These are phyloP conservation scores for Hansenula sp. DNA, from an alignment of 1,139 yeast genomes.

Conservation along the genomic window DNA sequence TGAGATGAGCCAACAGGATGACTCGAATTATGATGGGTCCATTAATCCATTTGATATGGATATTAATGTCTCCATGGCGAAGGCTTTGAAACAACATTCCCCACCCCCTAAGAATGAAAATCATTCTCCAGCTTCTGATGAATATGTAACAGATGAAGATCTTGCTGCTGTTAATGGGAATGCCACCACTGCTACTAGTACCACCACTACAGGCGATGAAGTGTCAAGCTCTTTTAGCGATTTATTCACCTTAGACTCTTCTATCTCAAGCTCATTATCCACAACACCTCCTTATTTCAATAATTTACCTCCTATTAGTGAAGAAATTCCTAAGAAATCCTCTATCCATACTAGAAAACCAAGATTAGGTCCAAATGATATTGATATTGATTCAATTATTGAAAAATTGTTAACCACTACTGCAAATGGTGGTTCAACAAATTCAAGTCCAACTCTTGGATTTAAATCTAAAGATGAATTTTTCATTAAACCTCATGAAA, in stretches of 20 bases:
- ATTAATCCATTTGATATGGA: conserved; percentile 18
- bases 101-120: not conserved
- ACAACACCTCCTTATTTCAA: conserved; percentile 19
- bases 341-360: conserved; percentile 1
- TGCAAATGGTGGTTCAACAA: conserved; percentile 30
- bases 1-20: conserved; percentile 7
- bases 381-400: conserved; percentile 54
- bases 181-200: conserved; percentile 3
- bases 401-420: conserved; percentile 46
- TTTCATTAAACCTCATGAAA: conserved; percentile 43
- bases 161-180: conserved; percentile 3
- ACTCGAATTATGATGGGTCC: not conserved
- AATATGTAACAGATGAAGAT: not conserved
- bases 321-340: conserved; percentile 14
- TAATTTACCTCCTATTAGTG: conserved; percentile 20
- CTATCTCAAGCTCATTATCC: conserved; percentile 20
- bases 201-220: conserved; percentile 10
- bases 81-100: conserved; percentile 13
- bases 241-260: conserved; percentile 21
- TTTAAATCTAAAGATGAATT: conserved; percentile 10
- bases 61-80: conserved; percentile 18
- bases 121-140: conserved; percentile 1
- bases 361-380: conserved; percentile 21
- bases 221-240: conserved; percentile 24
- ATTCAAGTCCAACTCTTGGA: conserved; percentile 28